phyloP scores from a whole-genome alignment of 2,329 filamentous ascomycete species.

The Dendrostoma leiphaemia region DNA sequence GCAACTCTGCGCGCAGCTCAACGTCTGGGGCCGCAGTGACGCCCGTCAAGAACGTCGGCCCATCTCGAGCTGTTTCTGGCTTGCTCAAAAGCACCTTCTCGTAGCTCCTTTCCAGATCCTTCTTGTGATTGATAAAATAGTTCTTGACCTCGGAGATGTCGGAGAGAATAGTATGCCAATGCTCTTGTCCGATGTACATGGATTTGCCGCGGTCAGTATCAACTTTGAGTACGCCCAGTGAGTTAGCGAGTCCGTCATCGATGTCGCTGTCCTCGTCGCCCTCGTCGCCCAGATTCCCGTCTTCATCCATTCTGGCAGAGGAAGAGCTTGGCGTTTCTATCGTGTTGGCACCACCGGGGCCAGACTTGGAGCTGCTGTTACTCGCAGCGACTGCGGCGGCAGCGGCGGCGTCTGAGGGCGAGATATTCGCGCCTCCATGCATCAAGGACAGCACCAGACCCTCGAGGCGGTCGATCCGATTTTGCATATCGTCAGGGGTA shows the following conservation, averaged over 20 bases:
- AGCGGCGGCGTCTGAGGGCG: constrained; percentile 33
- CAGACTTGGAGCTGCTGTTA: constrained; percentile 28
- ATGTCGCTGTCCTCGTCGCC: constrained; percentile 65
- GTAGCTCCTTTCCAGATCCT: constrained; percentile 81
- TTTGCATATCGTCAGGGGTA: constrained; percentile 94
- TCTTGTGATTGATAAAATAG: constrained; percentile 83
- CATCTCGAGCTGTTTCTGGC: constrained; percentile 56
- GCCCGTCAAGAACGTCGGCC: constrained; percentile 77
- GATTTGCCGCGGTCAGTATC: constrained; percentile 74
- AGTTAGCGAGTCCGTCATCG: constrained; percentile 67
- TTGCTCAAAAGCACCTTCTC: constrained; percentile 72
- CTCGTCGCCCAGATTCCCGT: constrained; percentile 49
- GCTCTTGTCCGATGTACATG: constrained; percentile 77
- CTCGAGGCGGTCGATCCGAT: constrained; percentile 93
- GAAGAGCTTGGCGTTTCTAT: constrained; percentile 40
- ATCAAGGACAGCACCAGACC: constrained; percentile 88
- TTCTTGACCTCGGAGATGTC: constrained; percentile 92
- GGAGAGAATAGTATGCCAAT: constrained; percentile 77
- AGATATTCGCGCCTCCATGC: constrained; percentile 69
- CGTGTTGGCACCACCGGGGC: constrained; percentile 33
- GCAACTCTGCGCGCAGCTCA: constrained; percentile 78
- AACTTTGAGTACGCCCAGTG: constrained; percentile 79
- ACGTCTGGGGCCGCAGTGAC: constrained; percentile 67
- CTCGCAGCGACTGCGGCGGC: constrained; percentile 27
- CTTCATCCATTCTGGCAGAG: constrained; percentile 52